Conservation (phyloP, 192 early-diverging fungal species). For the Rhizophagus sp. region DNA sequence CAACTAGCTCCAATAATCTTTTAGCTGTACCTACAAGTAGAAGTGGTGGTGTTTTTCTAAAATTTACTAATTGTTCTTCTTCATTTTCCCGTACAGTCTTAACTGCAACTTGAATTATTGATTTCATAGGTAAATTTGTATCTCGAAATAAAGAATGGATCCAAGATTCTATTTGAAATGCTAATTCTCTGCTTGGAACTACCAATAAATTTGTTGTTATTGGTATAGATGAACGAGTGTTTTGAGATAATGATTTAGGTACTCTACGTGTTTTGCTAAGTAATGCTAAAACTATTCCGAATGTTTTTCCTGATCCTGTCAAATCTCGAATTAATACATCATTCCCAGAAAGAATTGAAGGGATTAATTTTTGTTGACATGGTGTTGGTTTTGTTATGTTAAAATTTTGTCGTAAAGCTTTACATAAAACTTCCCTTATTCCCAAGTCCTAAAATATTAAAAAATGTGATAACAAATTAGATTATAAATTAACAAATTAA, state of each 20-base stretch:
- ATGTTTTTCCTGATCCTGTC: conserved; percentile 59
- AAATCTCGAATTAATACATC: conserved; percentile 54
- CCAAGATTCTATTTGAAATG: conserved; percentile 51
- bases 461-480: background rate
- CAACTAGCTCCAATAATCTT: conserved; percentile 36
- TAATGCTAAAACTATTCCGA: conserved; percentile 50
- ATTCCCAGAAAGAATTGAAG: conserved; percentile 39
- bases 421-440: conserved; percentile 21
- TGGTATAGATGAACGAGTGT: background rate
- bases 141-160: conserved; percentile 36
- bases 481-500: background rate
- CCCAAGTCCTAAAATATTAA: conserved; percentile 3
- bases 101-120: conserved; percentile 34
- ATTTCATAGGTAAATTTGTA: conserved; percentile 20
- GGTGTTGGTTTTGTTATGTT: conserved; percentile 43
- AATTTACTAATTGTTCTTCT: conserved; percentile 30
- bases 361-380: conserved; percentile 46
- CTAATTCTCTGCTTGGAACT: conserved; percentile 57
- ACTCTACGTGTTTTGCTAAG: conserved; percentile 37
- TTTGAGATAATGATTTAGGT: background rate
- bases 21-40: conserved; percentile 46
- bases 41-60: conserved; percentile 34
- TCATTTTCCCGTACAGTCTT: background rate
- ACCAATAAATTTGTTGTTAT: conserved; percentile 45
- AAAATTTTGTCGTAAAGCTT: conserved; percentile 32